Base-by-base conservation (phyloP, 495 filamentous ascomycete genomes). In the Talaromyces adpressus region DNA sequence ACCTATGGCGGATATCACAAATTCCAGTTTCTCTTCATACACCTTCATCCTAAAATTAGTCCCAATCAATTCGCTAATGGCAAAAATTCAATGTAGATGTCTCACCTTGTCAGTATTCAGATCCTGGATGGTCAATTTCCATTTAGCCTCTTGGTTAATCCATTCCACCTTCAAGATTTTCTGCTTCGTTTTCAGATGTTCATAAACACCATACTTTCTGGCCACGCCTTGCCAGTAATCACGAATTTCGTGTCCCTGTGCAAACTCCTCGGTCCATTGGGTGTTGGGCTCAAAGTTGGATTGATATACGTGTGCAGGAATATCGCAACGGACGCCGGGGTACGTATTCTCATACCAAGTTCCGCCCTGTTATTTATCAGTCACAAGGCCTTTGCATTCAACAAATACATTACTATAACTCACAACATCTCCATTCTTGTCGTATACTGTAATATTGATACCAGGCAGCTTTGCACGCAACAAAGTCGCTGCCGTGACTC, bases 231-330 rank as follows among this genome's bases (percentile, higher is more conserved):
- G 80, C 81, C 85, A 87, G 66, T 91, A 91, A 18, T 81, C 79
- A 32, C 80, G 74, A 47, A 91, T 90, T 68, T 91, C 88, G 12
- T 70, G 70, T 0, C 86, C 85, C 34, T 83, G 79, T 2, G 88
- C 84, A 63, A 86, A 90, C 61, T 87, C 79, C 65, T 86, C 79
- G 0, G 79, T 80, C 88, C 89, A 91, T 68, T 87, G 77, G 0
- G 79, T 79, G 63, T 89, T 90, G 2, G 87, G 85, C 12, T 78
- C 77, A 66, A 90, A 90, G 20, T 80, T 82, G 3, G 82, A 83
- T 68, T 89, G 86, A 68, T 91, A 91, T 14, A 83, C 83, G 75
- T 91, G 87, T 2, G 89, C 79, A 6, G 87, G 87, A n/a, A 89
- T 84, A 71, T 91, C 88, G 63, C 83, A 86, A 49, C 80, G 71